phyloP scores from a whole-genome alignment of 257 asterid genomes.

The Eucommia ulmoides region DNA sequence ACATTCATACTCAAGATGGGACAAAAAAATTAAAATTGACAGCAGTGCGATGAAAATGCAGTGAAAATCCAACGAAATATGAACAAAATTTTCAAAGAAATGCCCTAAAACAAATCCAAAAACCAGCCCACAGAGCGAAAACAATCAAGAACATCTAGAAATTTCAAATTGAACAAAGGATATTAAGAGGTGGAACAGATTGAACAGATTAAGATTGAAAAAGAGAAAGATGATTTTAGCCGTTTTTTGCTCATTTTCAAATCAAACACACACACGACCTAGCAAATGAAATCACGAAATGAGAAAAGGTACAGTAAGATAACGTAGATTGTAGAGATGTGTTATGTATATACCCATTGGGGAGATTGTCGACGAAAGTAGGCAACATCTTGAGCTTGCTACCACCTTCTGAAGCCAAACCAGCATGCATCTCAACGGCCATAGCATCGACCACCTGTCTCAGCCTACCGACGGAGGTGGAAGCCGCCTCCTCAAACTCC shows the following conservation, averaged over 20 bases:
- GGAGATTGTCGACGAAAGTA: slow-evolving; percentile 6
- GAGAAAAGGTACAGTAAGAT: no score
- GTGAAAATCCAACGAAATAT: not conserved
- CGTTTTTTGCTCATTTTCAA: not conserved
- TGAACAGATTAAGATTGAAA: not conserved
- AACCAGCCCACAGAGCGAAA: not conserved
- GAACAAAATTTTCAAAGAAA: not conserved
- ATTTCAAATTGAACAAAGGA: no score
- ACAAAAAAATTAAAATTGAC: no score
- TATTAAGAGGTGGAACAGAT: no score
- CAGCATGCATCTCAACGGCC: slow-evolving; percentile 8
- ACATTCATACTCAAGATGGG: no score
- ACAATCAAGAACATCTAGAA: not conserved
- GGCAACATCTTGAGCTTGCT: slow-evolving; percentile 5
- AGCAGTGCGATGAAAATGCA: no score
- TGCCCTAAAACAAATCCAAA: not conserved
- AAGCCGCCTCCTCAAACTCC: slow-evolving; percentile 3
- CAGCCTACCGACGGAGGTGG: not conserved
- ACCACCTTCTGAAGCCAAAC: slow-evolving; percentile 4
- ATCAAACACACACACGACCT: not conserved
- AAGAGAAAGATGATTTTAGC: not conserved
- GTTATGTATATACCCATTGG: not conserved
- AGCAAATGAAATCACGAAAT: not conserved
- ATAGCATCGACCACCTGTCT: slow-evolving; percentile 3
- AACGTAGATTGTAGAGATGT: no score